phyloP scores from a whole-genome alignment of 2,329 filamentous ascomycete species.

The Scopulariopsis brevicaulis region DNA sequence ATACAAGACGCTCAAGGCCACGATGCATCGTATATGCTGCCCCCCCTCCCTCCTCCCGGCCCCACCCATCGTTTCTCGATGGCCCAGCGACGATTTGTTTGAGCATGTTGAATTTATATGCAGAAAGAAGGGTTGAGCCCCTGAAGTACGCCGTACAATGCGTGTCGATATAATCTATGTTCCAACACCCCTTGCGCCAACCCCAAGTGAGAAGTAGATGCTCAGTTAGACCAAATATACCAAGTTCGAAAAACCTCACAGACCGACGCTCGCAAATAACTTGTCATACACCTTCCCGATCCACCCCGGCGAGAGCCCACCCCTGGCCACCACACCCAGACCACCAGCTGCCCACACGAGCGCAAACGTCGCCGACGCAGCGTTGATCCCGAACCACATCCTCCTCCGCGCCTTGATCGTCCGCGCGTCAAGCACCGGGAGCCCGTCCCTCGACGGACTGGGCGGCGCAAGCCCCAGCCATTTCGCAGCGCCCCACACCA shows the following conservation, averaged over 20 bases:
- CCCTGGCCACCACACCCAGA: constrained; percentile 64
- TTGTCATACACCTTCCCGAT: constrained; percentile 70
- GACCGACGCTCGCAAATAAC: constrained; percentile 28
- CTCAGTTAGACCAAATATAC: neutral
- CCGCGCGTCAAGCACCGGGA: constrained; percentile 25
- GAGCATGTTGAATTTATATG: neutral
- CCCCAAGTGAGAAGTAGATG: neutral
- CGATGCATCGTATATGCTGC: neutral
- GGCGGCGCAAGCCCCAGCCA: constrained; percentile 49
- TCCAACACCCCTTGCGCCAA: neutral
- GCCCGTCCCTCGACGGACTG: neutral
- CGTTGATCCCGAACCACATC: constrained; percentile 64
- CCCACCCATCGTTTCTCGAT: neutral
- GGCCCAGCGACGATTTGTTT: neutral
- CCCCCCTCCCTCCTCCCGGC: too few relatives aligned
- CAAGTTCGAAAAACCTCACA: constrained; percentile 10
- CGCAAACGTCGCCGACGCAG: constrained; percentile 41
- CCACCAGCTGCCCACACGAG: constrained; percentile 74
- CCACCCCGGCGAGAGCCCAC: constrained; percentile 64
- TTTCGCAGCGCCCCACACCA: constrained; percentile 75
- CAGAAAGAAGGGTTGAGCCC: neutral
- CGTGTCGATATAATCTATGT: neutral
- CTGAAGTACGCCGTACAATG: neutral
- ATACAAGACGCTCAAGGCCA: too few relatives aligned
- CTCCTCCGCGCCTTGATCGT: constrained; percentile 28